A percentile compares a stretch with the other conserved stretches of the same genome.
phyloP scores from a whole-genome alignment of 345 rosid genomes.

The Lenwebbia sp. region DNA sequence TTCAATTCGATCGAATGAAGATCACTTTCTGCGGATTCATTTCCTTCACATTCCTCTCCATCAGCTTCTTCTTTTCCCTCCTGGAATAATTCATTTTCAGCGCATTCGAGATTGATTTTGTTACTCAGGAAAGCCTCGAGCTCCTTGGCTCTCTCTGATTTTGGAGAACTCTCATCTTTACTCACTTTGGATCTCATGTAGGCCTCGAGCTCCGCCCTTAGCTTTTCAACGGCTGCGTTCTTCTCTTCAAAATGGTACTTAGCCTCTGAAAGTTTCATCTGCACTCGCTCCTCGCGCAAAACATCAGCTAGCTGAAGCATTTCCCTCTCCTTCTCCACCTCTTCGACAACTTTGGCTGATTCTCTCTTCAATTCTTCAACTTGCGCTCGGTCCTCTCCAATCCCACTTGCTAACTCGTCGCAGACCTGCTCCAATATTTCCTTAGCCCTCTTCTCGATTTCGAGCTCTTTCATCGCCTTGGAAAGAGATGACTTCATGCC shows the following conservation, averaged over 20 bases:
- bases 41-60: slow-evolving; percentile 32
- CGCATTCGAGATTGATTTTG: not conserved
- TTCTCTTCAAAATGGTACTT: slow-evolving; percentile 81
- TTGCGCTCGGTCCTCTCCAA: slow-evolving; percentile 62
- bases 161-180: slow-evolving; percentile 19
- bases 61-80: slow-evolving; percentile 10
- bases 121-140: slow-evolving; percentile 41
- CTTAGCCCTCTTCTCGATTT: slow-evolving; percentile 73
- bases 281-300: slow-evolving; percentile 87
- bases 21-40: slow-evolving; percentile 70
- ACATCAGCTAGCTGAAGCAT: slow-evolving; percentile 94
- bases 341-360: slow-evolving; percentile 50
- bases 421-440: slow-evolving; percentile 81
- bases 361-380: slow-evolving; percentile 50
- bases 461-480: slow-evolving; percentile 39
- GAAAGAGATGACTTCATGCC: slow-evolving; percentile 38
- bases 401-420: slow-evolving; percentile 70
- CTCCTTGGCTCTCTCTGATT: slow-evolving; percentile 34
- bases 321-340: slow-evolving; percentile 88
- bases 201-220: slow-evolving; percentile 58
- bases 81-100: not conserved
- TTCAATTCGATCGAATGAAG: slow-evolving; percentile 86
- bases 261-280: slow-evolving; percentile 93
- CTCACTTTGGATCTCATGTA: slow-evolving; percentile 23
- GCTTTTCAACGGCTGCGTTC: slow-evolving; percentile 59